phyloP scores from a whole-genome alignment of 306 rosid species.

The Rubus parviflorus region DNA sequence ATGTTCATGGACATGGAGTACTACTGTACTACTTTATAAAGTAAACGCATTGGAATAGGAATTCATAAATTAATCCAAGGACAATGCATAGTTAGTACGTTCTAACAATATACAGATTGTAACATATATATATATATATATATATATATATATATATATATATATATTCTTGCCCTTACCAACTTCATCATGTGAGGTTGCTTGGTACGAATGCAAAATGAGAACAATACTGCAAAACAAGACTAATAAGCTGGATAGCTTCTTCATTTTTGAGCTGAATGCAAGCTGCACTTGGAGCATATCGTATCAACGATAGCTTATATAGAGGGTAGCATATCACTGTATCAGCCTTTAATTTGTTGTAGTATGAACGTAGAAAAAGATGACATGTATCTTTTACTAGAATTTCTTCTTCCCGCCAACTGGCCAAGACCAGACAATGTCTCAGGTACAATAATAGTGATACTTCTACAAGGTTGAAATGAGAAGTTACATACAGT shows the following conservation, averaged over 20 bases:
- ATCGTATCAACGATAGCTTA: slow-evolving; percentile 1
- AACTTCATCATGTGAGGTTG: slow-evolving; percentile 37
- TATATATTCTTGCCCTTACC: slow-evolving; percentile 38
- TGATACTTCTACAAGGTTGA: background rate
- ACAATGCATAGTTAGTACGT: background rate
- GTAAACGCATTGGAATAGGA: background rate
- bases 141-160: too few species aligned
- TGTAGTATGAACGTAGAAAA: background rate
- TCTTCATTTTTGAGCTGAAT: background rate
- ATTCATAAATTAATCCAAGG: background rate
- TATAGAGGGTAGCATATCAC: background rate
- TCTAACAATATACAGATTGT: background rate
- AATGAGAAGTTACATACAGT: background rate
- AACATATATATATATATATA: too few species aligned
- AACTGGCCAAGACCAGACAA: background rate
- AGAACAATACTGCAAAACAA: background rate
- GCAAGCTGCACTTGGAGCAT: background rate
- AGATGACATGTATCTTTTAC: background rate
- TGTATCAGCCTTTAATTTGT: background rate
- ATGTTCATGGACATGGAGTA: background rate
- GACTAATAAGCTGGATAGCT: background rate
- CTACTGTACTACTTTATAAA: background rate
- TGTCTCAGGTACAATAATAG: background rate
- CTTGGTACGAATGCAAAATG: background rate
- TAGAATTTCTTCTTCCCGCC: background rate